Evolutionary conservation across 2,329 filamentous ascomycete genomes (phyloP).

Genomic region (Clonostachys solani): DNA sequence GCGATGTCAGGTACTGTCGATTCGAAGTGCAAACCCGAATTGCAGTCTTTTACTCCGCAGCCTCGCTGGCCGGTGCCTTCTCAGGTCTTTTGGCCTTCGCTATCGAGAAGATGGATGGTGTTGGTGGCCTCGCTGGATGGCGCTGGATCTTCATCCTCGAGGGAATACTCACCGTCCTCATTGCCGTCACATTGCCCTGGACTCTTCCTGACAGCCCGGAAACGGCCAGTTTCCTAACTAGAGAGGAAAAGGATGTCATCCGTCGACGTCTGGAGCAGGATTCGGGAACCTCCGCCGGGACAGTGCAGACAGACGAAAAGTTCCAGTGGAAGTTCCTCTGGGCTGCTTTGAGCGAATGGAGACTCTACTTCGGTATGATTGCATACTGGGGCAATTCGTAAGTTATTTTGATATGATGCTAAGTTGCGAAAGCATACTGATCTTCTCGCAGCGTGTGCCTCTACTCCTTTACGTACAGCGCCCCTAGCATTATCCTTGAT

Average conservation of each 20-base stretch:
- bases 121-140: conserved; percentile 10
- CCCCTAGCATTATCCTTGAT: conserved; percentile 30
- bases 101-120: conserved; percentile 13
- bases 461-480: conserved; percentile 20
- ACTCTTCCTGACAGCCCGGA: conserved; percentile 27
- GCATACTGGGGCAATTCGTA: conserved; percentile 26
- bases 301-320: conserved; percentile 1
- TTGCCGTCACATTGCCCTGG: conserved; percentile 38
- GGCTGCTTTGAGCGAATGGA: conserved; percentile 32
- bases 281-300: background rate
- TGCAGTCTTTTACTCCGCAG: conserved; percentile 19
- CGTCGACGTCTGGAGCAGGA: background rate
- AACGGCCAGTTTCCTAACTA: background rate
- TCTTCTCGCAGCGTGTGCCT: conserved; percentile 13
- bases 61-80: conserved; percentile 13
- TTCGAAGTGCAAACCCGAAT: conserved; percentile 9
- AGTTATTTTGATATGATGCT: background rate
- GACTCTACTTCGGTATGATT: conserved; percentile 28
- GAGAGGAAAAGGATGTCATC: conserved; percentile 1
- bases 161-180: conserved; percentile 19
- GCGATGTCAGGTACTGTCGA: conserved; percentile 1
- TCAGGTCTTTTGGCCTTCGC: conserved; percentile 13
- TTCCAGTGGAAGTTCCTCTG: conserved; percentile 5
- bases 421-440: background rate
- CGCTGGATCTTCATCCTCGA: conserved; percentile 17